Base-by-base conservation (phyloP, 805 yeast species). In the Yarrowia divulgata region DNA sequence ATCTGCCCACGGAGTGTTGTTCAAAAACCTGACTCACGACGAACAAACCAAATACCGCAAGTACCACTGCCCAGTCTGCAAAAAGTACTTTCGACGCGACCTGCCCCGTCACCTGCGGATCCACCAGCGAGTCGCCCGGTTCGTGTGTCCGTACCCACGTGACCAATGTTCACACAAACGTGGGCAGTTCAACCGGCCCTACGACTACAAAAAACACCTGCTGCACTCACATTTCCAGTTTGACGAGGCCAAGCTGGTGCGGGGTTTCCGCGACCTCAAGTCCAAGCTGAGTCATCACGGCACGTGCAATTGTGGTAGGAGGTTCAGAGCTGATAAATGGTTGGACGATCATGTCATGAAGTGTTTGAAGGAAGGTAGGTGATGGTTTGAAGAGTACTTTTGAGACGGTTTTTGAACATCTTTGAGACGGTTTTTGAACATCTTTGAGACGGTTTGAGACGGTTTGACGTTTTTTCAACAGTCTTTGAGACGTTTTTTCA, bases 131-230 rank as follows among this genome's bases (percentile, higher is more conserved):
- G 84, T 82, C 18, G 81, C 88, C 8, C 77, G 90, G 45, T 88
- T 88, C 75, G 81, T 77, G 43, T 88, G 91, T 75, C 81, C 85
- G 18, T 87, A 82, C 73, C 90, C 90, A 9, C 79, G 83, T 62
- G 78, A 78, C n/a, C 77, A 77, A 55, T 88, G 91, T 74, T 77
- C 82, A 3, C 90, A 87, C 75, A 86, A 83, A 73, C 81, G 87
- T 14, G 88, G 90, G 37, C 85, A 81, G 73, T 88, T 88, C 79
- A 88, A 88, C 77, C 79, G 91, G 62, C 89, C 89, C 7, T 88
- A 88, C 75, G 91, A 88, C 75, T 87, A 80, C 79, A 88, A 88
- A 74, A 88, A 88, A 74, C 91, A 88, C 74, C 76, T 88, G 68
- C 77, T 88, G 49, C 88, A 87, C 74, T 79, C 83, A 67, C 91